phyloP scores from a whole-genome alignment of 805 yeast genomes.

The Ogataea paraovalis region DNA sequence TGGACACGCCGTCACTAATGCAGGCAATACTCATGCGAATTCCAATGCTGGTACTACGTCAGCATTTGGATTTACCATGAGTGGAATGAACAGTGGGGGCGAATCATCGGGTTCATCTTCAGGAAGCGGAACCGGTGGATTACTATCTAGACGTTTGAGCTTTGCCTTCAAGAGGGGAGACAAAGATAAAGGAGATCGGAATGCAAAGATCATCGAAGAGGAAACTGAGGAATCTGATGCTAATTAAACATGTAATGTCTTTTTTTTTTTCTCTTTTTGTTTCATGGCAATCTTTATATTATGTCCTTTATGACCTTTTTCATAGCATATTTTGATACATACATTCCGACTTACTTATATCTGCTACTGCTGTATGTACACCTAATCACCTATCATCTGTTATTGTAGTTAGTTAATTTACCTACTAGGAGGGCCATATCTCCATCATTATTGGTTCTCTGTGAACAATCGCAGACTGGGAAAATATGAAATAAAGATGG shows the following conservation, averaged over 20 bases:
- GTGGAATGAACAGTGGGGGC: neutral
- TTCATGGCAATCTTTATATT: neutral
- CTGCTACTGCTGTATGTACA: too few relatives aligned
- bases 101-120: neutral
- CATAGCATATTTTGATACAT: neutral
- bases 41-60: neutral
- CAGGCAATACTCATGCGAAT: neutral
- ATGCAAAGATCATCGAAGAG: constrained; percentile 17
- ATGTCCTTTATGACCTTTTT: neutral
- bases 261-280: neutral
- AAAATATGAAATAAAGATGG: neutral
- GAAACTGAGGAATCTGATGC: constrained; percentile 12
- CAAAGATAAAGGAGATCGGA: constrained; percentile 22
- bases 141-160: constrained; percentile 26
- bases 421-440: too few relatives aligned
- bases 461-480: too few relatives aligned
- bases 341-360: too few relatives aligned
- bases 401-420: too few relatives aligned
- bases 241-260: neutral
- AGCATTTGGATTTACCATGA: neutral
- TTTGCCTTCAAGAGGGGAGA: constrained; percentile 31
- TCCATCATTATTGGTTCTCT: too few relatives aligned
- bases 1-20: neutral
- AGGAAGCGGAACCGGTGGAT: constrained; percentile 7
- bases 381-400: too few relatives aligned